Conservation (phyloP, 108 stramenopile species). For the Stephanodiscus triporus region DNA sequence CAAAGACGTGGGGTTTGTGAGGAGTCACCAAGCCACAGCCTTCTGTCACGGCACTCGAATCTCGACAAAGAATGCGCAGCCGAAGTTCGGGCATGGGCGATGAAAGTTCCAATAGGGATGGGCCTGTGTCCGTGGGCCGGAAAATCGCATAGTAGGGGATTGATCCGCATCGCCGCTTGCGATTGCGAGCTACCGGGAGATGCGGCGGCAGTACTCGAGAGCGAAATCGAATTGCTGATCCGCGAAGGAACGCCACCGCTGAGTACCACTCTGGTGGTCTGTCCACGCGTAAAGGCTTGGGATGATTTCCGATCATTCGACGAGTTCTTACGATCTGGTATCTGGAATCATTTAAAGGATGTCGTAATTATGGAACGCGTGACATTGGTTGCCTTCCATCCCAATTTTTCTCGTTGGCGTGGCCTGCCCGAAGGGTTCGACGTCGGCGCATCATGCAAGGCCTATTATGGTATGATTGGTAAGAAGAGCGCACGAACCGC, state of each 20-base stretch:
- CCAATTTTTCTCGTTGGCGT: constrained; percentile 52
- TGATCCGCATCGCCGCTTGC: background rate
- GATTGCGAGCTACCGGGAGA: background rate
- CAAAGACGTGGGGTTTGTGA: too few species aligned
- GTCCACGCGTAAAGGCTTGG: constrained; percentile 49
- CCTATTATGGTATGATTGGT: constrained; percentile 29
- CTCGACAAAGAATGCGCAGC: background rate
- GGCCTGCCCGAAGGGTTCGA: constrained; percentile 38
- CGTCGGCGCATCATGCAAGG: constrained; percentile 28
- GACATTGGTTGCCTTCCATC: constrained; percentile 59
- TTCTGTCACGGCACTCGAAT: too few species aligned
- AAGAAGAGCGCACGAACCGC: constrained; percentile 26
- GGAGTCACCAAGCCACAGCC: too few species aligned
- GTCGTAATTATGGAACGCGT: constrained; percentile 25
- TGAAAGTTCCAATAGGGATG: constrained; percentile 6
- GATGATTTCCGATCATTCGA: constrained; percentile 46
- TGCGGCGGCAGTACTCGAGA: background rate
- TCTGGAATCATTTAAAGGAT: constrained; percentile 7
- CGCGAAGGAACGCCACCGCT: constrained; percentile 12
- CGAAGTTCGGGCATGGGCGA: constrained; percentile 1
- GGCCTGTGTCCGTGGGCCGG: constrained; percentile 5
- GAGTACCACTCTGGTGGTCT: constrained; percentile 50
- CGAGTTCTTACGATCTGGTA: constrained; percentile 24
- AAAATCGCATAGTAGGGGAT: background rate
- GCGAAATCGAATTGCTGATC: constrained; percentile 2